Percentiles rank a stretch among this genome's conserved stretches.
Conservation (phyloP, 2,329 filamentous ascomycete genomes). For the Cryoendolithus antarcticus region DNA sequence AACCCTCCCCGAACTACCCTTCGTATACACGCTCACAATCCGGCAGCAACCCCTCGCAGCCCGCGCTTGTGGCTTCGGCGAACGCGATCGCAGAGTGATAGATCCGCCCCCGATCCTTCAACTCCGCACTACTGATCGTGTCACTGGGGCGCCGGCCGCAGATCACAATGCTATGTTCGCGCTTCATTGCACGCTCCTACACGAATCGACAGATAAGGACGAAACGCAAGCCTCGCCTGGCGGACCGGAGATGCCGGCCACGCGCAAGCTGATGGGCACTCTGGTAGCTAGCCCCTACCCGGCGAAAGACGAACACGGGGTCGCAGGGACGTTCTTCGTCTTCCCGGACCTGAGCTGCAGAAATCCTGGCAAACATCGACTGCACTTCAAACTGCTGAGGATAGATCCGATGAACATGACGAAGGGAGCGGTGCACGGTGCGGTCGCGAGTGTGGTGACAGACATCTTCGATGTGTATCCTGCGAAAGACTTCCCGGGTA, state of each 20-base stretch:
- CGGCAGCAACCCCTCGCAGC: constrained; percentile 73
- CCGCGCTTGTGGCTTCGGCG: constrained; percentile 70
- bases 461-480: constrained; percentile 70
- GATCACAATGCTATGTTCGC: constrained; percentile 47
- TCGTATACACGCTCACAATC: constrained; percentile 42
- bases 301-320: constrained; percentile 58
- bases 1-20: constrained; percentile 12
- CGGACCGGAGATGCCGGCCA: constrained; percentile 49
- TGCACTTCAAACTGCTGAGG: constrained; percentile 62
- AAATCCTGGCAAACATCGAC: constrained; percentile 59
- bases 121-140: constrained; percentile 50
- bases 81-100: constrained; percentile 68
- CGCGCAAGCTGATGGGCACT: constrained; percentile 67
- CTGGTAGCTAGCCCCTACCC: constrained; percentile 66
- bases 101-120: constrained; percentile 76
- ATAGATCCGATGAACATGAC: constrained; percentile 50
- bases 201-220: constrained; percentile 54
- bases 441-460: constrained; percentile 44
- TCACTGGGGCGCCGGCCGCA: constrained; percentile 42
- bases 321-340: constrained; percentile 73
- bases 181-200: constrained; percentile 65
- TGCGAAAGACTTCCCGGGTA: constrained; percentile 76
- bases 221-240: constrained; percentile 42
- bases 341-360: constrained; percentile 73
- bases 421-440: constrained; percentile 38